phyloP scores from a whole-genome alignment of 371 early-diverging fungal species.

The Mucor sp. region DNA sequence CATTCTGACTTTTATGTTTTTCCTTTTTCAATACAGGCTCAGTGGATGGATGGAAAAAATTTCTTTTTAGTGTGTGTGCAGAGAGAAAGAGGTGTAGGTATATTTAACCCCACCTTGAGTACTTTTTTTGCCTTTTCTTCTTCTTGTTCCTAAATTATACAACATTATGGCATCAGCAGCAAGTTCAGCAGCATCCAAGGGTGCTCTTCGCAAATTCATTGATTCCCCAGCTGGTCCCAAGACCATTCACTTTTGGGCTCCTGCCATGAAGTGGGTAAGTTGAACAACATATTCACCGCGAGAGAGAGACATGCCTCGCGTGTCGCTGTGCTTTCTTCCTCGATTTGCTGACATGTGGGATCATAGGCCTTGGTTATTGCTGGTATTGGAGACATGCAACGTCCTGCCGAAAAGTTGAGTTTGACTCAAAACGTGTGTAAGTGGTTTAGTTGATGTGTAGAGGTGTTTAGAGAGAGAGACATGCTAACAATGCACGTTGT shows the following conservation, averaged over 20 bases:
- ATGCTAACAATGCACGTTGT: conserved; percentile 2
- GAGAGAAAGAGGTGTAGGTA: neutral
- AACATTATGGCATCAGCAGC: conserved; percentile 46
- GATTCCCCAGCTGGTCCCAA: conserved; percentile 77
- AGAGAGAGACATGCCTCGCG: neutral
- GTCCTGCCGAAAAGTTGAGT: conserved; percentile 92
- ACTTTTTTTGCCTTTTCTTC: conserved; percentile 5
- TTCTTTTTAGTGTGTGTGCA: neutral
- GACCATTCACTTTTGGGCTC: conserved; percentile 51
- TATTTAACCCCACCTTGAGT: neutral
- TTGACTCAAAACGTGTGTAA: conserved; percentile 77
- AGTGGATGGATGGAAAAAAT: neutral
- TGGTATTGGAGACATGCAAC: conserved; percentile 87
- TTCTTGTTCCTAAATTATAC: conserved; percentile 15
- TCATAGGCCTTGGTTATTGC: conserved; percentile 55
- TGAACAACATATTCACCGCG: too few relatives aligned
- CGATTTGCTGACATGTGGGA: neutral
- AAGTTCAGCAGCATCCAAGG: conserved; percentile 47
- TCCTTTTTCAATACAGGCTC: conserved; percentile 1
- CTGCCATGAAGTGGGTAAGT: conserved; percentile 50
- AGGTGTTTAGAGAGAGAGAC: too few relatives aligned
- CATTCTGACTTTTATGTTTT: conserved; percentile 8
- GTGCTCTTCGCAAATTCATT: conserved; percentile 64
- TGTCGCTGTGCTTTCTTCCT: neutral
- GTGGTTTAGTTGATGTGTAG: neutral